phyloP scores from a whole-genome alignment of 2,329 filamentous ascomycete species.

The Scleromitrula shiraiana region DNA sequence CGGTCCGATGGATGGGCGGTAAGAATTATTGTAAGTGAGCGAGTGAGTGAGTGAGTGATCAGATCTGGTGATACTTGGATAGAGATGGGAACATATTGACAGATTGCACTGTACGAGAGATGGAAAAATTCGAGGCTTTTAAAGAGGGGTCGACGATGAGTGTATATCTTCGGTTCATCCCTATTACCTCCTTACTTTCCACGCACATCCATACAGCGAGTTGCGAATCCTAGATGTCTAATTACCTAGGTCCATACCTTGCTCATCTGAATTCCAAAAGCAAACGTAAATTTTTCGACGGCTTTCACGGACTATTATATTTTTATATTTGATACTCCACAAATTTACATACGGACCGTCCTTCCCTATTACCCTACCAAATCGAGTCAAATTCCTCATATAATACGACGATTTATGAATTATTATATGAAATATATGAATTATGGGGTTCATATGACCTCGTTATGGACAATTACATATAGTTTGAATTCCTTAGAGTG shows the following conservation, averaged over 20 bases:
- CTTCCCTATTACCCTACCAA: constrained; percentile 6
- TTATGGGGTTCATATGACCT: constrained; percentile 4
- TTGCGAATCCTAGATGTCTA: no score
- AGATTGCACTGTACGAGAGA: not conserved
- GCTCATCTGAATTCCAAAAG: not conserved
- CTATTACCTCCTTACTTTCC: no score
- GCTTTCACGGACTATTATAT: no score
- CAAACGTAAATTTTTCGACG: no score
- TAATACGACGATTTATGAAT: not conserved
- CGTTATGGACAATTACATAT: not conserved
- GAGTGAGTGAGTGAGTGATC: no score
- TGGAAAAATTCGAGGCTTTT: not conserved
- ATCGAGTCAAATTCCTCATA: constrained; percentile 3
- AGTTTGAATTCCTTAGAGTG: not conserved
- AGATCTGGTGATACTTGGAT: not conserved
- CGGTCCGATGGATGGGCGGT: not conserved
- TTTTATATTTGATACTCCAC: constrained; percentile 4
- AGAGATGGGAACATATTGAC: no score
- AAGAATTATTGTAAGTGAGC: not conserved
- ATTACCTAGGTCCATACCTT: not conserved
- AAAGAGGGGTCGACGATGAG: not conserved
- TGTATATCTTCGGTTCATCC: not conserved
- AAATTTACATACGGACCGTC: constrained; percentile 11
- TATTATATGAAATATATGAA: not conserved
- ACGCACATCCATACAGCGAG: no score